A percentile compares a stretch with the other conserved stretches of the same genome.
These are phyloP conservation scores for Diaporthe aspalathi DNA, from an alignment of 2,329 filamentous ascomycete species.

Conservation along the genomic window DNA sequence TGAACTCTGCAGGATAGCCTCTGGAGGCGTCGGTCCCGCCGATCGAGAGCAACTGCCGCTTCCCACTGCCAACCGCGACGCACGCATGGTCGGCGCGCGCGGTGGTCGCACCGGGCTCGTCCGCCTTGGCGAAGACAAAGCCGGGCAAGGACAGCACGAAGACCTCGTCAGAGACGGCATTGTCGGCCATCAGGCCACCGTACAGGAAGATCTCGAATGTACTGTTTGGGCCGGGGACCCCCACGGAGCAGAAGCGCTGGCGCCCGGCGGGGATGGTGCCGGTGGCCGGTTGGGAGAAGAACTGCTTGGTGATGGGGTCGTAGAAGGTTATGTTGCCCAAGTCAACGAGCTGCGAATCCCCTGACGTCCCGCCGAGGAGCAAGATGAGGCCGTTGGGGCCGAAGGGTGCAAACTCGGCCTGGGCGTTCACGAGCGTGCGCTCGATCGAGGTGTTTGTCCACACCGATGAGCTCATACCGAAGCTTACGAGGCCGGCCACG, in stretches of 20 bases:
- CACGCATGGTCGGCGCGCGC: conserved; percentile 49
- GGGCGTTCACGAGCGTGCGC: conserved; percentile 46
- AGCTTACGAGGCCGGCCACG: conserved; percentile 47
- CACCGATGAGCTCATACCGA: conserved; percentile 46
- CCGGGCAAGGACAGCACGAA: conserved; percentile 53
- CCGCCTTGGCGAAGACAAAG: conserved; percentile 51
- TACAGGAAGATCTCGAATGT: conserved; percentile 55
- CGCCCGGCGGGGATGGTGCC: conserved; percentile 46
- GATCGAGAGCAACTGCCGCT: conserved; percentile 53
- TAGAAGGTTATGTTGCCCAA: conserved; percentile 49
- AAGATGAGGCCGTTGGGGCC: conserved; percentile 49
- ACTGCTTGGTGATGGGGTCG: conserved; percentile 49
- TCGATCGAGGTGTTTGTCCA: conserved; percentile 49
- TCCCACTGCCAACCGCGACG: conserved; percentile 48
- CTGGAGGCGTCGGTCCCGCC: conserved; percentile 49
- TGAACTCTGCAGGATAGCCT: conserved; percentile 41
- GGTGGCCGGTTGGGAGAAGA: conserved; percentile 50
- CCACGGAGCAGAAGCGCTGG: conserved; percentile 50
- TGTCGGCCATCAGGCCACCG: conserved; percentile 46
- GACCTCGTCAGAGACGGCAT: conserved; percentile 46
- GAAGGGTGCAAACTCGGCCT: conserved; percentile 49
- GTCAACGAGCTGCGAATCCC: conserved; percentile 41
- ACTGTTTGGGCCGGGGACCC: conserved; percentile 46
- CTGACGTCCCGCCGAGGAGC: conserved; percentile 48
- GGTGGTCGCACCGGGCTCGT: conserved; percentile 40